Base-by-base conservation (phyloP, 1,284 basidiomycete genomes). In the Fomitopsis betulina region DNA sequence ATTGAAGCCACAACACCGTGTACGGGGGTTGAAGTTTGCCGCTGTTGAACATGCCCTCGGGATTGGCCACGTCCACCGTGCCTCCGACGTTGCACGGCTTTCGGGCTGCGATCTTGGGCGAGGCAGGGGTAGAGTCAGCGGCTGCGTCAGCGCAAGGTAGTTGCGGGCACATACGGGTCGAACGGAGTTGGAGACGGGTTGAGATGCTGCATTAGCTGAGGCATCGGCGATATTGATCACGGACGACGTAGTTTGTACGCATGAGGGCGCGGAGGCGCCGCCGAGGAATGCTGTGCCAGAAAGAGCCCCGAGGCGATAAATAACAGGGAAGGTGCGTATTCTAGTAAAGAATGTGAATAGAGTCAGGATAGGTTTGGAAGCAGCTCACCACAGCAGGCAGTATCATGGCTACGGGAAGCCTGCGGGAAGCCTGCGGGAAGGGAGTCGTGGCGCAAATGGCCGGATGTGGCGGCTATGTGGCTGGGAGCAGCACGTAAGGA, bases 241-340 rank as follows among this genome's bases (percentile, higher is more conserved):
- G 10, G 19, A 25, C 3, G 49, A 35, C 43, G 7, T 30, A 32
- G 35, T 21, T 19, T 33, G 37, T 17, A 19, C 38, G 13, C 37
- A 2, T 40, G 35, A 10, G 37, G 23, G 19, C 12, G 15, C 19
- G 53, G 38, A 30, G 40, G 50, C 37, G 49, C 39, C 30, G 56
- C 47, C 37, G 40, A 30, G 55, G 55, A 50, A 17, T 56, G 55
- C 47, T 56, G 55, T 56, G 49, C 55, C 19, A 55, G 42, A 17
- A 55, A 42, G 39, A 55, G 53, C 6, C 42, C 55, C n/a, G 55
- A 38, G 25, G 55, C 30, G 47, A 50, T 37, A 37, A 52, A 50
- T 37, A 37, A 52, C 38, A 37, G 25, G n/a, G 3, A 56, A 35
- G 27, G 55, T 42, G 38, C 49, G 55, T 49, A 56, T 56, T 8